Percentiles rank a stretch among this genome's conserved stretches.
Evolutionary conservation across 805 yeast species (phyloP).

Genomic region (Lipomyces yamanashiensis): DNA sequence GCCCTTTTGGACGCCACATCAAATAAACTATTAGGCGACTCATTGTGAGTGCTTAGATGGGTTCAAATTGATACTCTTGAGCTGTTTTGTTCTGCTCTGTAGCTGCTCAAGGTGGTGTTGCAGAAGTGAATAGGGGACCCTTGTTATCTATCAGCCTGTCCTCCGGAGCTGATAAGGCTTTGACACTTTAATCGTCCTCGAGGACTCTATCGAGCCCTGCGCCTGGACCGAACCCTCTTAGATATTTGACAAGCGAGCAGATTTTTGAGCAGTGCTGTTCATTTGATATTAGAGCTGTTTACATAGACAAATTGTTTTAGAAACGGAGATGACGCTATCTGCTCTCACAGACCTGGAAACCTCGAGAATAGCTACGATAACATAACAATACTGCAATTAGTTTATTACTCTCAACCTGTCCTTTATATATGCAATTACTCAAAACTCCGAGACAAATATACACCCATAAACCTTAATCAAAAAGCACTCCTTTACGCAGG

Average conservation of each 20-base stretch:
- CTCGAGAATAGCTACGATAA: no score
- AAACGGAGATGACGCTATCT: no score
- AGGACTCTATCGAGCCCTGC: neutral
- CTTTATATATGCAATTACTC: neutral
- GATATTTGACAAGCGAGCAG: neutral
- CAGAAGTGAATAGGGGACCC: neutral
- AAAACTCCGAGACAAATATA: neutral
- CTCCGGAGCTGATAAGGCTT: neutral
- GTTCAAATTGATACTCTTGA: neutral
- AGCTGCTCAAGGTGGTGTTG: neutral
- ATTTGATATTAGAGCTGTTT: no score
- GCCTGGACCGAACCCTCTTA: neutral
- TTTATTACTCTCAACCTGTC: neutral
- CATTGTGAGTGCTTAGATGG: neutral
- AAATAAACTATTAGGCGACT: neutral
- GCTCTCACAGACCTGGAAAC: no score
- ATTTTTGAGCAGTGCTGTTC: no score
- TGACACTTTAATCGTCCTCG: neutral
- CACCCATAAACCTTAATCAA: neutral
- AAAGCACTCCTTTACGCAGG: conserved; percentile 1
- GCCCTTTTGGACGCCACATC: conserved; percentile 6
- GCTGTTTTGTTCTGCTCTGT: neutral
- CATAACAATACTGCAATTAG: neutral
- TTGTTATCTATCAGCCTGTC: no score
- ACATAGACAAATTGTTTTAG: no score